Conservation (phyloP, 2,329 filamentous ascomycete species). For the Beauveria sp. region DNA sequence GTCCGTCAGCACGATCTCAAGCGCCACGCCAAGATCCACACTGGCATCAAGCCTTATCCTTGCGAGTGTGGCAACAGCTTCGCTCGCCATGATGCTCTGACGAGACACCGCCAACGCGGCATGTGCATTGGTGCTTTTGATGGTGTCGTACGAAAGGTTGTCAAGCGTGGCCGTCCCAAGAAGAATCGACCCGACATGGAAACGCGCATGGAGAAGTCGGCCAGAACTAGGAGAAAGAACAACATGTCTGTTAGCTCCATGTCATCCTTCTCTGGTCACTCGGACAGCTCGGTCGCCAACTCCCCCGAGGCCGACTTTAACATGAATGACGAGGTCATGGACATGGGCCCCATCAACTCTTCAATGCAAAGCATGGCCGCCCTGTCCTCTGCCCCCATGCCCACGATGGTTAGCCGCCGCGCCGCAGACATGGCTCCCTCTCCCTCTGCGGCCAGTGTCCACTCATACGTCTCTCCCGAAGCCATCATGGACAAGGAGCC, state of each 20-base stretch:
- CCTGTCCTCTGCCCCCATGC: conserved; percentile 41
- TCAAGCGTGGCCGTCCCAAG: conserved; percentile 56
- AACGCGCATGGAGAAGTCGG: conserved; percentile 49
- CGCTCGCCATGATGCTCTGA: conserved; percentile 89
- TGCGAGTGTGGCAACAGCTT: conserved; percentile 94
- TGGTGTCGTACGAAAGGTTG: conserved; percentile 55
- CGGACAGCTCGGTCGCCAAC: conserved; percentile 47
- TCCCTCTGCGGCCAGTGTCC: conserved; percentile 30
- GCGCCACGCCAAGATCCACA: conserved; percentile 95
- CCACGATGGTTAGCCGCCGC: conserved; percentile 24
- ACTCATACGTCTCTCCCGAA: conserved; percentile 41
- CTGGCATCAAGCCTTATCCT: conserved; percentile 87
- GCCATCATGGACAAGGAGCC: conserved; percentile 35
- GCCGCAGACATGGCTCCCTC: conserved; percentile 25
- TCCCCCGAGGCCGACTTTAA: conserved; percentile 44
- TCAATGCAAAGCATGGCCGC: conserved; percentile 23
- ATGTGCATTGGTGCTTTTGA: conserved; percentile 97
- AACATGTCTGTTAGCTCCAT: conserved; percentile 39
- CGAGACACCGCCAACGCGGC: conserved; percentile 85
- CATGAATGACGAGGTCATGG: conserved; percentile 42
- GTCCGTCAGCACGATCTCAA: conserved; percentile 96
- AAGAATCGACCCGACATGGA: conserved; percentile 54
- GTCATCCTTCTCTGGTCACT: conserved; percentile 49
- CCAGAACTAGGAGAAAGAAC: conserved; percentile 47
- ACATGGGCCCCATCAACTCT: conserved; percentile 27